A percentile compares a stretch with the other conserved stretches of the same genome.
phyloP scores from a whole-genome alignment of 805 yeast species.

The Metschnikowia cubensis region DNA sequence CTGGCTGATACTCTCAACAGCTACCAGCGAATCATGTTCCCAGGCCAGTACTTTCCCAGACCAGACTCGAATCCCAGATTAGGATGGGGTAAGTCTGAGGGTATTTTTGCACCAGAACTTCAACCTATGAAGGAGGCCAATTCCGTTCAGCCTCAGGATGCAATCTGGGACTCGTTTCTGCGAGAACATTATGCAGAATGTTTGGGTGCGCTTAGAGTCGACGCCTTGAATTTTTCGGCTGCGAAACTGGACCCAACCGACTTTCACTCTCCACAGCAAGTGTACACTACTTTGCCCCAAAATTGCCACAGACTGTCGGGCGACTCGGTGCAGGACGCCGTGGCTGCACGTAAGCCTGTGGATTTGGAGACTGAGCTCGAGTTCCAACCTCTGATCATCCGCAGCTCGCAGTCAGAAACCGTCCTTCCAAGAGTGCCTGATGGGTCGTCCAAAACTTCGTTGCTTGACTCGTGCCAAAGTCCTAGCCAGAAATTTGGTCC shows the following conservation, averaged over 20 bases:
- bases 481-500: neutral
- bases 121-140: neutral
- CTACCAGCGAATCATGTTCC: neutral
- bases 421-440: neutral
- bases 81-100: neutral
- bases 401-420: neutral
- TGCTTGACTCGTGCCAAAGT: neutral
- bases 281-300: neutral
- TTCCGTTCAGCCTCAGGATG: neutral
- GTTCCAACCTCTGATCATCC: neutral
- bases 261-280: neutral
- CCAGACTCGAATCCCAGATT: neutral
- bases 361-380: neutral
- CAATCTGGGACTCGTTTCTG: slow-evolving; percentile 1
- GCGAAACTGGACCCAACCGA: neutral
- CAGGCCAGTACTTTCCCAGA: neutral
- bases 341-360: neutral
- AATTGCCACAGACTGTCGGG: neutral
- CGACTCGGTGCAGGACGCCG: neutral
- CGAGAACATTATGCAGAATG: slow-evolving; percentile 1
- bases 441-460: neutral
- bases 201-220: neutral
- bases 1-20: neutral
- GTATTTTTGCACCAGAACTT: neutral
- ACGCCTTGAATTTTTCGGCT: neutral